Conservation (phyloP, 2,329 filamentous ascomycete genomes). For the Tetracladium maxilliforme region DNA sequence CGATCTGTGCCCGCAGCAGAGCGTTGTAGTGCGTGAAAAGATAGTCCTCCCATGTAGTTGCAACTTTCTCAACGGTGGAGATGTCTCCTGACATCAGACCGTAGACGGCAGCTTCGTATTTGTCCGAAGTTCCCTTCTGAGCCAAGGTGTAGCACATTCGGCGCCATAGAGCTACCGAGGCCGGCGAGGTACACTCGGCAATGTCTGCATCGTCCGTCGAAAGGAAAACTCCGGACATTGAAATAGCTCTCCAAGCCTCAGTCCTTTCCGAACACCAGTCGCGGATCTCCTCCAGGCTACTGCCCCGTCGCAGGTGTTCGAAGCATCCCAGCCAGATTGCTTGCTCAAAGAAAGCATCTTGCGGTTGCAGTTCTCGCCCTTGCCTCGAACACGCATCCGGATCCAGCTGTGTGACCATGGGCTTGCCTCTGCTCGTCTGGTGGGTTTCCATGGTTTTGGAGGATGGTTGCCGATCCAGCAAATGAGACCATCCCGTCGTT, state of each 20-base stretch:
- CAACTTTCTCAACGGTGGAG: conserved; percentile 60
- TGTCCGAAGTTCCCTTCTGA: conserved; percentile 52
- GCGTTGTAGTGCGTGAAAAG: conserved; percentile 82
- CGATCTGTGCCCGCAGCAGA: conserved; percentile 67
- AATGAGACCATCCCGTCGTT: conserved; percentile 50
- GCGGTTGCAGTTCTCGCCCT: conserved; percentile 56
- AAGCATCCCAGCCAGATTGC: conserved; percentile 91
- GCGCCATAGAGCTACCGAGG: conserved; percentile 52
- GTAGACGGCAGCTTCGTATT: conserved; percentile 82
- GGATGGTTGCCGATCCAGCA: conserved; percentile 50
- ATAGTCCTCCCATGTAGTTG: conserved; percentile 70
- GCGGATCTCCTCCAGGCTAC: conserved; percentile 54
- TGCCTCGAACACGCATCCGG: conserved; percentile 82
- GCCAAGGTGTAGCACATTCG: conserved; percentile 62
- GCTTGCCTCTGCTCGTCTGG: conserved; percentile 38
- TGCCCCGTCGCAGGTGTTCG: conserved; percentile 80
- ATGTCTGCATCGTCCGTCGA: conserved; percentile 29
- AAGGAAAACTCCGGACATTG: conserved; percentile 59
- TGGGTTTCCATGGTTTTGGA: too few relatives aligned
- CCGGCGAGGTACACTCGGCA: conserved; percentile 25
- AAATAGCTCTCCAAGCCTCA: conserved; percentile 79
- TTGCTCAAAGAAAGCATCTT: conserved; percentile 79
- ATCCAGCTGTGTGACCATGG: conserved; percentile 75
- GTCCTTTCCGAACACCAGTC: conserved; percentile 79
- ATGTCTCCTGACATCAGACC: conserved; percentile 80